A percentile compares a stretch with the other conserved stretches of the same genome.
phyloP scores from a whole-genome alignment of 2,329 filamentous ascomycete species.

The Cercospora janseana region DNA sequence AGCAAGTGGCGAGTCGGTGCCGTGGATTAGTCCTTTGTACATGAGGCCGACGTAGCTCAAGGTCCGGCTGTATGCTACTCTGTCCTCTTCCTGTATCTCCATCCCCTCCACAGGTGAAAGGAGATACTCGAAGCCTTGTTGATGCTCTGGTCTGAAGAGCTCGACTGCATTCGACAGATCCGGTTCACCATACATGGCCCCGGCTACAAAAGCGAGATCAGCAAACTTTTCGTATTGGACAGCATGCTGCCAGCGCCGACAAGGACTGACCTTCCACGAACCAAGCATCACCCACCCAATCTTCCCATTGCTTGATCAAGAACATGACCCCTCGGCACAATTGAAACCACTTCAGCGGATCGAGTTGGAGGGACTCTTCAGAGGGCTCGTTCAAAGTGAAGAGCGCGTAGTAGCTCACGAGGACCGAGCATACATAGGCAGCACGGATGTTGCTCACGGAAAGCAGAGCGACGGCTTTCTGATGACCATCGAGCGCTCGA shows the following conservation, averaged over 20 bases:
- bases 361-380: constrained; percentile 16
- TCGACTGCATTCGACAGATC: constrained; percentile 19
- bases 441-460: constrained; percentile 23
- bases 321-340: constrained; percentile 23
- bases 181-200: constrained; percentile 24
- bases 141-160: constrained; percentile 18
- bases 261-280: constrained; percentile 16
- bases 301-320: constrained; percentile 19
- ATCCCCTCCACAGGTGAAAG: constrained; percentile 21
- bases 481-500: constrained; percentile 28
- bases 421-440: constrained; percentile 22
- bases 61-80: constrained; percentile 23
- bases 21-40: constrained; percentile 26
- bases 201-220: constrained; percentile 6
- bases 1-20: constrained; percentile 21
- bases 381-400: constrained; percentile 25
- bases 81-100: constrained; percentile 21
- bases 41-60: constrained; percentile 30
- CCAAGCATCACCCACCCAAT: constrained; percentile 17
- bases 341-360: constrained; percentile 27
- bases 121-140: constrained; percentile 22
- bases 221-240: neutral
- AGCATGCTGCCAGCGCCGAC: neutral
- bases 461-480: constrained; percentile 21
- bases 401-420: constrained; percentile 26